Conservation (phyloP, 495 filamentous ascomycete species). For the Daldinia vernicosa region DNA sequence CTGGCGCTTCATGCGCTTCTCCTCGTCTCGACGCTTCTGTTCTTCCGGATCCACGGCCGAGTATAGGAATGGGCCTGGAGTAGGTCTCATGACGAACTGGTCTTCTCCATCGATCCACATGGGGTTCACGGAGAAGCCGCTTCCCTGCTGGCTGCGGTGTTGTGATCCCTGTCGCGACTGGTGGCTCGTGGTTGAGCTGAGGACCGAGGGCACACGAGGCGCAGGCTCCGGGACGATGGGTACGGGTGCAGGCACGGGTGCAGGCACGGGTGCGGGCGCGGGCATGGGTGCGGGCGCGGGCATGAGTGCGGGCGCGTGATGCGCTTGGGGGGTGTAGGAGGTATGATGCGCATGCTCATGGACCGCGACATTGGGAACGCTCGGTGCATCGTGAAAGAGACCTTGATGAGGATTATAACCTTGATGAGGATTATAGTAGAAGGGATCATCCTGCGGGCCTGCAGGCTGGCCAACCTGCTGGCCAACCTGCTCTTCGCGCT, state of each 20-base stretch:
- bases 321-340: background rate
- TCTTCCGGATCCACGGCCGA: conserved; percentile 15
- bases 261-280: background rate
- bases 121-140: background rate
- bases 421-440: conserved; percentile 9
- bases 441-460: conserved; percentile 24
- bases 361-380: background rate
- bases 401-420: background rate
- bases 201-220: background rate
- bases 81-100: conserved; percentile 5
- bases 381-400: background rate
- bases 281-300: background rate
- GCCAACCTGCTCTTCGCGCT: conserved; percentile 3
- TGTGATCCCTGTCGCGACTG: background rate
- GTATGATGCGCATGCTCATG: background rate
- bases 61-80: conserved; percentile 37
- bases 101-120: background rate
- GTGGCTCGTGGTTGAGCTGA: background rate
- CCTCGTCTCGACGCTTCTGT: conserved; percentile 24
- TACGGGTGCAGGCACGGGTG: background rate
- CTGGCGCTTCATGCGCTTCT: conserved; percentile 19
- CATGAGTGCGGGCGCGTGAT: background rate
- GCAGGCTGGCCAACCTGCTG: background rate
- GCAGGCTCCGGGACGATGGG: background rate
- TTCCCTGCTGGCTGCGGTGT: background rate